A percentile compares a stretch with the other conserved stretches of the same genome.
Evolutionary conservation across 148 eudicot species (phyloP).

Genomic region (Persicaria maculosa): DNA sequence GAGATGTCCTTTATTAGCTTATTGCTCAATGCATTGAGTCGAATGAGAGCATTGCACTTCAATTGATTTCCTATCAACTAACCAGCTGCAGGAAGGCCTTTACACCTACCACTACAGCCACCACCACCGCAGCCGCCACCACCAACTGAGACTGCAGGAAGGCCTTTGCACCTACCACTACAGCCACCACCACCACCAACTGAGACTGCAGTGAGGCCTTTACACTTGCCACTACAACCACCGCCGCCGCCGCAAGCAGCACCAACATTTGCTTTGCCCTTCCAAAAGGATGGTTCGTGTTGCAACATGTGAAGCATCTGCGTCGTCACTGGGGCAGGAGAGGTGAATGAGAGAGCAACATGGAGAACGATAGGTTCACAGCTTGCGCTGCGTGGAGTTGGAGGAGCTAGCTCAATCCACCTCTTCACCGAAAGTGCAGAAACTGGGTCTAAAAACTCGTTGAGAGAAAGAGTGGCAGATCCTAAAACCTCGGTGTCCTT

Average conservation of each 20-base stretch:
- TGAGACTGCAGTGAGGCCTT: neutral
- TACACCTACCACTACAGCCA: constrained; percentile 20
- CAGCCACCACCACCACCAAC: constrained; percentile 13
- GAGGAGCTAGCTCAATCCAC: constrained; percentile 65
- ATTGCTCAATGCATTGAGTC: no score
- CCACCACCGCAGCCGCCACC: constrained; percentile 18
- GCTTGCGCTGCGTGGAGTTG: constrained; percentile 4
- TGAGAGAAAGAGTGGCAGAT: constrained; percentile 49
- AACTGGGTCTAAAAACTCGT: constrained; percentile 36
- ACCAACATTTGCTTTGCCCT: neutral
- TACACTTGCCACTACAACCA: constrained; percentile 19
- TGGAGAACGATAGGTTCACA: constrained; percentile 51
- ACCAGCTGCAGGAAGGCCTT: constrained; percentile 15
- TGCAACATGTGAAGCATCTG: constrained; percentile 45
- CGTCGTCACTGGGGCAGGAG: constrained; percentile 47
- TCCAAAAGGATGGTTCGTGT: constrained; percentile 33
- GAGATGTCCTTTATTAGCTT: no score
- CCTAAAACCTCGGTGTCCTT: constrained; percentile 46
- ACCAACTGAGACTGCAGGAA: neutral
- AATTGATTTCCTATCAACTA: constrained; percentile 18
- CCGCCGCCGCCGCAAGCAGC: neutral
- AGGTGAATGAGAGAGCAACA: constrained; percentile 64
- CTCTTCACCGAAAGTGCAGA: constrained; percentile 54
- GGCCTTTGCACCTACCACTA: neutral
- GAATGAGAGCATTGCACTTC: no score